A percentile compares a stretch with the other conserved stretches of the same genome.
phyloP scores from a whole-genome alignment of 2,329 filamentous ascomycete genomes.

The Epichloe coenophiala region DNA sequence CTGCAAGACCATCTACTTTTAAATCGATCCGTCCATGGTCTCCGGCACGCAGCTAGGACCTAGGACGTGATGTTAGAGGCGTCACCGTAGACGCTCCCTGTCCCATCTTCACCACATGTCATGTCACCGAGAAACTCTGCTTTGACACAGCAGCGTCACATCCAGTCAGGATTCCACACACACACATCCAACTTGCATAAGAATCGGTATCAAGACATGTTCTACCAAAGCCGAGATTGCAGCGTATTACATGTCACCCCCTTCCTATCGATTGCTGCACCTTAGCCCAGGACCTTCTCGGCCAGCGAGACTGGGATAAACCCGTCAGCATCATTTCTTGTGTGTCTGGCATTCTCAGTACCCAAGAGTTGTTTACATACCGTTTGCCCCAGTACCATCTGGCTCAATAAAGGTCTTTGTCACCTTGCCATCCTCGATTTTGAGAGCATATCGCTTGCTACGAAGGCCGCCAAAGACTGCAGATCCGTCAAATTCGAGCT shows the following conservation, averaged over 20 bases:
- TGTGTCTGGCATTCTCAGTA: not conserved
- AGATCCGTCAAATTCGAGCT: constrained; percentile 67
- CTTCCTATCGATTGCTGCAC: not conserved
- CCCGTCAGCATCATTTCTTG: not conserved
- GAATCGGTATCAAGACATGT: not conserved
- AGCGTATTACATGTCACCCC: not conserved
- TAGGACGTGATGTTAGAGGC: no score
- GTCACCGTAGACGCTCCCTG: no score
- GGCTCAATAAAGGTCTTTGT: constrained; percentile 72
- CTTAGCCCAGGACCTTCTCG: constrained; percentile 31
- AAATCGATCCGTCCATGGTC: no score
- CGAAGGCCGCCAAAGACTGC: constrained; percentile 71
- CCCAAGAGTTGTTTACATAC: constrained; percentile 27
- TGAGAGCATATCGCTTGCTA: constrained; percentile 77
- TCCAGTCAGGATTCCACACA: no score
- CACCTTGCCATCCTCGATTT: constrained; percentile 75
- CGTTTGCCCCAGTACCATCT: constrained; percentile 71
- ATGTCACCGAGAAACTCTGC: no score
- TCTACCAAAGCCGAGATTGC: not conserved
- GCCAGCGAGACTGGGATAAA: constrained; percentile 32
- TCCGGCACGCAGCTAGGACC: no score
- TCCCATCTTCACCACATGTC: no score
- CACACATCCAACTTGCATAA: not conserved
- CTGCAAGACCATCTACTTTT: no score
- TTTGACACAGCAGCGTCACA: no score